Evolutionary conservation across 495 filamentous ascomycete species (phyloP).

Genomic region (Aspergillus affinis): DNA sequence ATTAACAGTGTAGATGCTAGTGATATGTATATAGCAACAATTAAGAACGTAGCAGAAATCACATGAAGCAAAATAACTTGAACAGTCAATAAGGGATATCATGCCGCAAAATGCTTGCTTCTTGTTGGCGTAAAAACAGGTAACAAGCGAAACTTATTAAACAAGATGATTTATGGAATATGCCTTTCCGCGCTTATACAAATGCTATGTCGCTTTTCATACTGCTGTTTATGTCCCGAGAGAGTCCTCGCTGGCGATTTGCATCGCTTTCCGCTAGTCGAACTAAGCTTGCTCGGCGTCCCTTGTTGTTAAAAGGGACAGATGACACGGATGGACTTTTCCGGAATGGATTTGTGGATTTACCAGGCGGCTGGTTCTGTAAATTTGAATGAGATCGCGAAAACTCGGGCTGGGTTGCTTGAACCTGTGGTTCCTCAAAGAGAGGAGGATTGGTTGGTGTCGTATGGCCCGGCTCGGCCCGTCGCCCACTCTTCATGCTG

Average conservation of each 20-base stretch:
- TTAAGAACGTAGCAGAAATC: neutral
- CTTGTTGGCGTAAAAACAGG: neutral
- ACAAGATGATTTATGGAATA: neutral
- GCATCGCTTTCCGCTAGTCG: neutral
- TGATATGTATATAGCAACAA: no score
- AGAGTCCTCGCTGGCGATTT: neutral
- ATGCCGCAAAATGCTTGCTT: neutral
- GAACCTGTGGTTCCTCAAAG: neutral
- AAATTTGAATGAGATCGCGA: neutral
- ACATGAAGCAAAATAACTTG: neutral
- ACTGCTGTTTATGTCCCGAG: neutral
- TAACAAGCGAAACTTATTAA: neutral
- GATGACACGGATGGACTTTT: neutral
- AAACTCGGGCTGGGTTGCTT: neutral
- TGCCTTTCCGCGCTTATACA: neutral
- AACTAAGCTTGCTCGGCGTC: neutral
- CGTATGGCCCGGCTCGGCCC: conserved; percentile 12
- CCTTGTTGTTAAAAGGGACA: neutral
- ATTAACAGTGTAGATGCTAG: no score
- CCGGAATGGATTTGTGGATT: neutral
- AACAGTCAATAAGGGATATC: conserved; percentile 5
- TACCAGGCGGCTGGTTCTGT: neutral
- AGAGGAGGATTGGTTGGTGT: neutral
- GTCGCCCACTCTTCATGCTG: conserved; percentile 32
- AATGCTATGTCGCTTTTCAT: neutral